phyloP scores from a whole-genome alignment of 495 filamentous ascomycete species.

The Penicillium canescens region DNA sequence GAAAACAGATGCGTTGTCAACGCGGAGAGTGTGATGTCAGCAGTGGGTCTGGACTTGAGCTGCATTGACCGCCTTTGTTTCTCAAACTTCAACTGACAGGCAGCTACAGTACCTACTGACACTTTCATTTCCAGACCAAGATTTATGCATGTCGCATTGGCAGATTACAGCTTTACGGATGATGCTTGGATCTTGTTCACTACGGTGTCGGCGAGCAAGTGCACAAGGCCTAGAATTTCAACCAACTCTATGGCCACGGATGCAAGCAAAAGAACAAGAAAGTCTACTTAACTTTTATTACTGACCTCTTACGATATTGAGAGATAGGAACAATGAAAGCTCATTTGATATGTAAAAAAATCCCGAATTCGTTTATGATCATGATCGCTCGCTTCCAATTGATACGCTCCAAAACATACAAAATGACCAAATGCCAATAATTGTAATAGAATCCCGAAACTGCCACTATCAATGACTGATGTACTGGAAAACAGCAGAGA shows the following conservation, averaged over 20 bases:
- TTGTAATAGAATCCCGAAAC: not conserved
- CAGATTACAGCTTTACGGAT: no score
- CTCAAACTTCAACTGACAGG: no score
- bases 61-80: constrained; percentile 3
- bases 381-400: not conserved
- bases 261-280: no score
- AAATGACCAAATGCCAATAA: not conserved
- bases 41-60: constrained; percentile 15
- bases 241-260: no score
- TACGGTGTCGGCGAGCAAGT: not conserved
- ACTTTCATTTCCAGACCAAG: no score
- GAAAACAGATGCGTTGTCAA: constrained; percentile 40
- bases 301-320: not conserved
- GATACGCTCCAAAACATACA: constrained; percentile 3
- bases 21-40: constrained; percentile 37
- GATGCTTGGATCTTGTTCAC: not conserved
- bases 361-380: no score
- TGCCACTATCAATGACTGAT: constrained; percentile 75
- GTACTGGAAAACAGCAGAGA: constrained; percentile 97
- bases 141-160: no score
- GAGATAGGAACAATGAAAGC: not conserved
- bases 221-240: no score
- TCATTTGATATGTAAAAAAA: no score
- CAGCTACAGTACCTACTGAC: no score
- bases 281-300: no score